Evolutionary conservation across 2,329 filamentous ascomycete species (phyloP), one percentile per base, ranked within the genome.

Genomic region (Sporothrix phasma): DNA sequence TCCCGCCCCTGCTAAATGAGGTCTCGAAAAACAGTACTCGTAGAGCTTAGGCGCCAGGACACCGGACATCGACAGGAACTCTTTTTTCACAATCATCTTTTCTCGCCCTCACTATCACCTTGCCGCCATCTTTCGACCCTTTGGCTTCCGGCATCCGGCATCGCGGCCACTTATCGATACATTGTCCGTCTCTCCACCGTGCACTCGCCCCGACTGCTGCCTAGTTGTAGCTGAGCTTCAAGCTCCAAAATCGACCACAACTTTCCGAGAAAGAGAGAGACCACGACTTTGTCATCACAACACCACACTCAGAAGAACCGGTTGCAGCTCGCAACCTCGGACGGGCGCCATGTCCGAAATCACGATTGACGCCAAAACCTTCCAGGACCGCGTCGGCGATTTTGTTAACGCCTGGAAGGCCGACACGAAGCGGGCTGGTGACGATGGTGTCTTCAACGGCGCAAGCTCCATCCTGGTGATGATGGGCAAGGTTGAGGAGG

Each of bases 401-500:
- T 88, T 99, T 72, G 84, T 92, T 74, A 87, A 89, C 71, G 86
- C 91, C 78, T 99, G 95, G 94, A 97, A 96, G 81, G 87, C 89
- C 72, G 93, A 97, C 81, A 37, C 62, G 26, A 93, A 96, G 80
- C 89, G 92, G 73, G 84, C 88, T 67, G 89, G 89, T 74, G 90
- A 96, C 79, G 90, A 96, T 79, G 82, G 86, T 72, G 78, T 93
- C 68, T 99, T 97, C 76, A 87, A 85, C 70, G 93, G 92, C 73
- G 92, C 86, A 69, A 86, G 87, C 68, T 96, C 93, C 66, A 90
- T 99, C 71, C 80, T 94, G 71, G 84, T 97, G 66, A 83, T 95
- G 74, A 94, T 97, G 84, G 94, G 94, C 76, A 99, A 97, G 80
- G 92, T 92, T 68, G 91, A 94, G 72, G 92, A 97, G 72, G 83